A percentile compares a stretch with the other conserved stretches of the same genome.
phyloP scores from a whole-genome alignment of 2,329 filamentous ascomycete genomes.

The Hypoxylon sp. region DNA sequence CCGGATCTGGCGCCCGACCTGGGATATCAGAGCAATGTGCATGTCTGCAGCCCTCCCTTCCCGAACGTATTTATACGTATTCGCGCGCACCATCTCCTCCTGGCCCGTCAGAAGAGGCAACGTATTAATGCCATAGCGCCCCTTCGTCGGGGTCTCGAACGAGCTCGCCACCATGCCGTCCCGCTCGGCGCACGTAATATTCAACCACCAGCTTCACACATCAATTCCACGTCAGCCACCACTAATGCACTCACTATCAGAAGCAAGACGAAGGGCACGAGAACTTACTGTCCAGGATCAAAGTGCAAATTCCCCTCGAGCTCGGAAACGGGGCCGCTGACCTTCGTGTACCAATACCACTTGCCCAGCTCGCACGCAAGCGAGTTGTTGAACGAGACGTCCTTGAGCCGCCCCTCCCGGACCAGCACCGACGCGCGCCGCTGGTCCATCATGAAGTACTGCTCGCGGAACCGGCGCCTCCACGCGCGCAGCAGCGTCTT shows the following conservation, averaged over 20 bases:
- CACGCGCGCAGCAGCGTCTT: slow-evolving; percentile 61
- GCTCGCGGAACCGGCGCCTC: slow-evolving; percentile 61
- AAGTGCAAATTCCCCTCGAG: slow-evolving; percentile 61
- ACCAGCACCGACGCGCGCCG: slow-evolving; percentile 58
- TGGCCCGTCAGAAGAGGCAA: slow-evolving; percentile 67
- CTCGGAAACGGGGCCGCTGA: slow-evolving; percentile 57
- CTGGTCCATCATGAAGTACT: slow-evolving; percentile 64
- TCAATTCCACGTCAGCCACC: slow-evolving; percentile 40
- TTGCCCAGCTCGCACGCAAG: slow-evolving; percentile 53
- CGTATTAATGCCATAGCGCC: slow-evolving; percentile 62
- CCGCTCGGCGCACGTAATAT: slow-evolving; percentile 68
- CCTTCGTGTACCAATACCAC: slow-evolving; percentile 60
- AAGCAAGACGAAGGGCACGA: background rate
- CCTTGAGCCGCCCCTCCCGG: slow-evolving; percentile 58
- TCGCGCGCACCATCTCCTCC: slow-evolving; percentile 60
- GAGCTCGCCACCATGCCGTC: slow-evolving; percentile 68
- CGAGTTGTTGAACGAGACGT: slow-evolving; percentile 58
- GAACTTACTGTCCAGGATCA: slow-evolving; percentile 65
- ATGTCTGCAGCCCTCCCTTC: slow-evolving; percentile 63
- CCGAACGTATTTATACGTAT: slow-evolving; percentile 61
- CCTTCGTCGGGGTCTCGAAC: slow-evolving; percentile 62
- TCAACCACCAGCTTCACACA: slow-evolving; percentile 69
- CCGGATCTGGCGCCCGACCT: slow-evolving; percentile 65
- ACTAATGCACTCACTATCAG: background rate
- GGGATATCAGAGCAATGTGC: slow-evolving; percentile 64